Evolutionary conservation across 306 rosid species (phyloP), one percentile per base, ranked within the genome.

Genomic region (Medicago lupulina): DNA sequence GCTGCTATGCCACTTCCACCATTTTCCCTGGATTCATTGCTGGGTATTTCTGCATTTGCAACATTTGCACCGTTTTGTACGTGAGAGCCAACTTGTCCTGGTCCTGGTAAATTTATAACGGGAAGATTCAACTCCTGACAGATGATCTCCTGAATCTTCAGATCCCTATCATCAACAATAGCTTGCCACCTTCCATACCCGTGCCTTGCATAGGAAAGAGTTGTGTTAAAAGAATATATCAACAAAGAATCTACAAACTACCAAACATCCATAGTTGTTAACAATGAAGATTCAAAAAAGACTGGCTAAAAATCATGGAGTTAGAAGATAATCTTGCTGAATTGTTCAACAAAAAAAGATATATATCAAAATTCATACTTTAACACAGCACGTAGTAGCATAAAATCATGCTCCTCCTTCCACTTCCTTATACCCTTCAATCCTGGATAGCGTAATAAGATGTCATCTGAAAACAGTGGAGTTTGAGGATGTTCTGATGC

Each of bases 111-210:
- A 83, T 84, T 95, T 79, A 95, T 74, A 67, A 88, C 3, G 34
- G 97, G 93, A 77, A 95, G 99, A 88, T 92, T 92, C 92, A 90
- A 86, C 92, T 95, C 99, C 79, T 87, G 91, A 84, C 99, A 92
- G 77, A 95, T 90, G 74, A 88, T 46, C 80, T 95, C 99, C 82
- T 90, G 97, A 79, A 95, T 86, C 89, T 82, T 89, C 80, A 95
- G 86, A 79, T 88, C 96, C 86, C 88, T 95, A 81, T 95, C 99
- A 78, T 95, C 99, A 77, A 92, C 83, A 75, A 95, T 95, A 46
- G 97, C 95, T 86, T 95, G 99, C 99, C 99, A 95, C 89, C 96
- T 89, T 80, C 99, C 99, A 79, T 95, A 95, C 50, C 99, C 99
- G 75, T 95, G 99, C 90, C 99, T 95, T 75, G 4, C 12, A 60